phyloP scores from a whole-genome alignment of 306 rosid genomes.

The Cicer pinnatifidum region DNA sequence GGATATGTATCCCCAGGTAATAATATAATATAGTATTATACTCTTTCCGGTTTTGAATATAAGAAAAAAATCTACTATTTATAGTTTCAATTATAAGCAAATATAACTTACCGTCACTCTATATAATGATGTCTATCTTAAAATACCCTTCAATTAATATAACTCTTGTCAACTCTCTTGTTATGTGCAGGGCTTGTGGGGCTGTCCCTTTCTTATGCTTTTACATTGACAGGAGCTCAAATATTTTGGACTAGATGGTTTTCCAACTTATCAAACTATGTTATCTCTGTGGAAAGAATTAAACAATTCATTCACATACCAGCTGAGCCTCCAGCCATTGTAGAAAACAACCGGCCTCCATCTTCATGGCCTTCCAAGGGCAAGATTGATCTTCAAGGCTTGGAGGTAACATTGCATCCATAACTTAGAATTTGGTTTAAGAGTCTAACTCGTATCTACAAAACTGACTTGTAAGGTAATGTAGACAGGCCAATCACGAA shows the following conservation, averaged over 20 bases:
- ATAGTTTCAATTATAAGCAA: too few species aligned
- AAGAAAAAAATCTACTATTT: too few species aligned
- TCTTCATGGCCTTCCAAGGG: conserved; percentile 79
- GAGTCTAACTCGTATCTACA: too few species aligned
- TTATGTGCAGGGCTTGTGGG: conserved; percentile 73
- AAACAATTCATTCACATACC: conserved; percentile 78
- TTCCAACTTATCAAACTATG: conserved; percentile 59
- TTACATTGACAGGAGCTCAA: conserved; percentile 53
- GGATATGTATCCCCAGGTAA: conserved; percentile 67
- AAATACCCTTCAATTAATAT: too few species aligned
- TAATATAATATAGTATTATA: neutral
- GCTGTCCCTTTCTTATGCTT: conserved; percentile 75
- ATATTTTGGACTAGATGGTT: conserved; percentile 58
- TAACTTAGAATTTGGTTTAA: neutral
- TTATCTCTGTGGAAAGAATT: conserved; percentile 79
- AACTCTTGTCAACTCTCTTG: conserved; percentile 7
- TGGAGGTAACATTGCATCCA: conserved; percentile 52
- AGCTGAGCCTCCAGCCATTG: conserved; percentile 65
- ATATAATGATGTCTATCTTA: too few species aligned
- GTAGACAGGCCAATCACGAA: too few species aligned
- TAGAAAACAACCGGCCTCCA: conserved; percentile 64
- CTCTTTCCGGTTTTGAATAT: too few species aligned
- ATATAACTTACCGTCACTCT: too few species aligned
- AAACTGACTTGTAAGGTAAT: too few species aligned
- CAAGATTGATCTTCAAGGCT: conserved; percentile 63